Evolutionary conservation across 495 filamentous ascomycete genomes (phyloP).

Genomic region (Schizothecium vesticola): DNA sequence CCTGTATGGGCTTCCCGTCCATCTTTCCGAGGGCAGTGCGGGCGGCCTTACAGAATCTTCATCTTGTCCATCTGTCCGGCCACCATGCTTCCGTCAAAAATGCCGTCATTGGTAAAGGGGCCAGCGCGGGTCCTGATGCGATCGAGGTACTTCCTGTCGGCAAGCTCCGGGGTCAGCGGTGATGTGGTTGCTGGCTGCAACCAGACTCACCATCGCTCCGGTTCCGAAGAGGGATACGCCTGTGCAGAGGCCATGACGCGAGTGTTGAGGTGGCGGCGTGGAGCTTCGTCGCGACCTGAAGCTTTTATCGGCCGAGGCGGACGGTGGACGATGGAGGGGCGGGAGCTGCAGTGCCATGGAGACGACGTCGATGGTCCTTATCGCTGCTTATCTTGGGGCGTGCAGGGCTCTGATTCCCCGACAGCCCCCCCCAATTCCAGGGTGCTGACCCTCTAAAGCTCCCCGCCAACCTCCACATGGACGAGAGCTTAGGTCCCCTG

Average conservation of each 20-base stretch:
- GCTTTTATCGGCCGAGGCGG: neutral
- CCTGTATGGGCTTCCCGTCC: neutral
- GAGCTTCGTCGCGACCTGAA: neutral
- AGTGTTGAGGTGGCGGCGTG: neutral
- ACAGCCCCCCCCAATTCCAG: neutral
- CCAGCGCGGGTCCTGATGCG: conserved; percentile 68
- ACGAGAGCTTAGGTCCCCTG: neutral
- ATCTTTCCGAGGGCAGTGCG: neutral
- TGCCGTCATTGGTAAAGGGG: conserved; percentile 71
- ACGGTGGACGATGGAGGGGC: neutral
- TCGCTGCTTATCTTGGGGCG: neutral
- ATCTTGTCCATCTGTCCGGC: conserved; percentile 50
- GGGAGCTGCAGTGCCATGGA: neutral
- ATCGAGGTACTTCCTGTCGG: conserved; percentile 62
- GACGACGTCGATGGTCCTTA: neutral
- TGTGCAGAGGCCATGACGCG: conserved; percentile 24
- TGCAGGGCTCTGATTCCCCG: neutral
- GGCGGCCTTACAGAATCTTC: conserved; percentile 26
- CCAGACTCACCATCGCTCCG: conserved; percentile 24
- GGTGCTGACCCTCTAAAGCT: neutral
- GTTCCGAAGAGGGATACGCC: conserved; percentile 23
- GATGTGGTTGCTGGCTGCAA: neutral
- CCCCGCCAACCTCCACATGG: neutral
- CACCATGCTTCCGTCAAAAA: conserved; percentile 58
- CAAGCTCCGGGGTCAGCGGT: neutral